Percentiles rank a stretch among this genome's conserved stretches.
These are phyloP conservation scores for Epichloe baconii DNA, from an alignment of 2,329 filamentous ascomycete species.

Conservation along the genomic window DNA sequence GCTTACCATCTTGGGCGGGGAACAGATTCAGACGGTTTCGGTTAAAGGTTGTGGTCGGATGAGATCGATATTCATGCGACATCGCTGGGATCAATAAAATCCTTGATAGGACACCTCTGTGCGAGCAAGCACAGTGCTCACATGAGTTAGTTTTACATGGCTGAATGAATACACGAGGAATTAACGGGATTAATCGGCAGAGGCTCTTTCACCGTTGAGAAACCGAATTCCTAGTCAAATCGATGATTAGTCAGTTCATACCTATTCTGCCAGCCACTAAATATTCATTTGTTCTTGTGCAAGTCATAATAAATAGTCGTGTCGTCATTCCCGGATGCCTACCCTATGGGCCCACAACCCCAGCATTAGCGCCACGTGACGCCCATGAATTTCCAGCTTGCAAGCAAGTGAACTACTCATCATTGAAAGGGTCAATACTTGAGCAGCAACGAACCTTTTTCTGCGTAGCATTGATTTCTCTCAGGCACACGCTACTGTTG, in stretches of 20 bases:
- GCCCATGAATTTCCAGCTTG: constrained; percentile 18
- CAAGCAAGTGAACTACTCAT: constrained; percentile 11
- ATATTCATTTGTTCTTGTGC: not conserved
- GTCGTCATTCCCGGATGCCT: not conserved
- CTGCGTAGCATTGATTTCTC: constrained; percentile 5
- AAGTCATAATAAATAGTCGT: not conserved
- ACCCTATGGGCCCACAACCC: constrained; percentile 4
- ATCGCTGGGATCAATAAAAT: not conserved
- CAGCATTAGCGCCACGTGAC: constrained; percentile 16
- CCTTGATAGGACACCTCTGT: not conserved
- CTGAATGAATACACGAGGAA: not conserved
- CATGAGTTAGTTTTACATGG: too few relatives aligned
- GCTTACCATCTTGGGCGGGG: constrained; percentile 12
- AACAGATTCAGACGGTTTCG: constrained; percentile 15
- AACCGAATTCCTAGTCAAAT: not conserved
- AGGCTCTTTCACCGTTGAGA: not conserved
- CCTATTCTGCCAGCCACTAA: too few relatives aligned
- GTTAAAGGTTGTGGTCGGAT: constrained; percentile 35
- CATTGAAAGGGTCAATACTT: constrained; percentile 12
- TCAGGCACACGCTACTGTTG: constrained; percentile 12
- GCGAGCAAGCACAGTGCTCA: not conserved
- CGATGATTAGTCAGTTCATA: not conserved
- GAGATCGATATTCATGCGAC: constrained; percentile 26
- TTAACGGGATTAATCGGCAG: not conserved
- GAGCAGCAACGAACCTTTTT: not conserved